Evolutionary conservation across 2,329 filamentous ascomycete species (phyloP).

Genomic region (Cadophora gregata): DNA sequence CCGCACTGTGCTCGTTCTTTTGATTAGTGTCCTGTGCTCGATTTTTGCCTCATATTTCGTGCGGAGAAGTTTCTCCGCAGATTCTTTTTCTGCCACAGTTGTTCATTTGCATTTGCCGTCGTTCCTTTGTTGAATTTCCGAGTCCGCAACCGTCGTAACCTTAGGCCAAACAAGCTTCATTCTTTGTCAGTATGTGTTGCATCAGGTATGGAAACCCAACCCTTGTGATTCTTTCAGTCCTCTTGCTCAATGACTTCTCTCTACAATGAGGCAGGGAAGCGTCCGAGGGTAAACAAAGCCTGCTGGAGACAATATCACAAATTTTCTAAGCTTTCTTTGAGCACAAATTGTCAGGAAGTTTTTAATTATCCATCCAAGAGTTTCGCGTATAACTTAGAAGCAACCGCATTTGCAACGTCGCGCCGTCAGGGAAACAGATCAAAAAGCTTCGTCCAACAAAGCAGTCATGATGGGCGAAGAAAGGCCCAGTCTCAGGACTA

Average conservation of each 20-base stretch:
- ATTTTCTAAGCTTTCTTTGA: background rate
- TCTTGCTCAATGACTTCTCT: background rate
- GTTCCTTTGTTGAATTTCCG: background rate
- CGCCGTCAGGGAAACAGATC: background rate
- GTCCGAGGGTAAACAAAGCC: background rate
- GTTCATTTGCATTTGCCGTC: no score
- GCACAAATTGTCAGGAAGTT: background rate
- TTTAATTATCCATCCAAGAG: background rate
- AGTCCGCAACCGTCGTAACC: background rate
- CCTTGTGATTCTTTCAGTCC: background rate
- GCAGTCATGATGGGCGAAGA: background rate
- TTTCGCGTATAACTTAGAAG: background rate
- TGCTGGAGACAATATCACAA: background rate
- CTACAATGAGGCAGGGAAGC: background rate
- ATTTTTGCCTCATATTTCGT: no score
- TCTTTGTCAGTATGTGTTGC: background rate
- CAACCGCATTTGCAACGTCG: background rate
- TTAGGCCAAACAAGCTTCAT: background rate
- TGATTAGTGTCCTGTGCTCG: no score
- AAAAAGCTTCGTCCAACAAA: background rate
- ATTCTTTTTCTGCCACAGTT: no score
- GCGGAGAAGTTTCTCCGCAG: no score
- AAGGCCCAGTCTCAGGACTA: background rate
- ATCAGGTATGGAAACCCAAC: background rate
- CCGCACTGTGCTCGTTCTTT: no score